Evolutionary conservation across 2,329 filamentous ascomycete species (phyloP).

Genomic region (Alternaria angustiovoidea): DNA sequence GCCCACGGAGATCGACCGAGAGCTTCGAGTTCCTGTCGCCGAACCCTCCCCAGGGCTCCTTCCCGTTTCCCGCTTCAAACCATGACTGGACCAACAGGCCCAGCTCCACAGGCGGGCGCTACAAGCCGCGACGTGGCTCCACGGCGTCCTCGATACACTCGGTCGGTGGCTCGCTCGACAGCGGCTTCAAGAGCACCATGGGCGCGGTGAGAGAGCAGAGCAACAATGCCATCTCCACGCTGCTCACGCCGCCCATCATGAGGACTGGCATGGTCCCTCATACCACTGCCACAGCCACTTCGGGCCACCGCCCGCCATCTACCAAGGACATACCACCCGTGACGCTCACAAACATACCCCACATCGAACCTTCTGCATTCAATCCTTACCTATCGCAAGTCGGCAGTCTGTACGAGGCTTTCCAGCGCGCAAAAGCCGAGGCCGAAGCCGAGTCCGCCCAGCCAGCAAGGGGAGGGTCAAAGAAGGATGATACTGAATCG

Average conservation of each 20-base stretch:
- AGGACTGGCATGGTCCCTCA: constrained; percentile 86
- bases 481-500: constrained; percentile 54
- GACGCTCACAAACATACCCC: constrained; percentile 84
- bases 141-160: constrained; percentile 88
- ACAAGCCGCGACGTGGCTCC: constrained; percentile 74
- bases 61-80: constrained; percentile 66
- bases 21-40: constrained; percentile 58
- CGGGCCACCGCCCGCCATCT: constrained; percentile 81
- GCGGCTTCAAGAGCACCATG: constrained; percentile 65
- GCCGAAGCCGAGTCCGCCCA: constrained; percentile 68
- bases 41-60: constrained; percentile 53
- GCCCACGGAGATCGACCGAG: constrained; percentile 58
- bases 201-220: constrained; percentile 74
- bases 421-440: constrained; percentile 82
- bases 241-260: constrained; percentile 90
- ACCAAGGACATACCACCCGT: constrained; percentile 92
- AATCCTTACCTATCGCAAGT: constrained; percentile 85
- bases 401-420: constrained; percentile 85
- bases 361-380: constrained; percentile 81
- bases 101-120: constrained; percentile 56
- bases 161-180: constrained; percentile 83
- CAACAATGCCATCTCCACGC: constrained; percentile 92
- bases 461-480: constrained; percentile 57
- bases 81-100: constrained; percentile 61
- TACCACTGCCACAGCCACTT: constrained; percentile 72